Evolutionary conservation across 371 early-diverging fungal genomes (phyloP).

Genomic region (Lichtheimia ramosa): DNA sequence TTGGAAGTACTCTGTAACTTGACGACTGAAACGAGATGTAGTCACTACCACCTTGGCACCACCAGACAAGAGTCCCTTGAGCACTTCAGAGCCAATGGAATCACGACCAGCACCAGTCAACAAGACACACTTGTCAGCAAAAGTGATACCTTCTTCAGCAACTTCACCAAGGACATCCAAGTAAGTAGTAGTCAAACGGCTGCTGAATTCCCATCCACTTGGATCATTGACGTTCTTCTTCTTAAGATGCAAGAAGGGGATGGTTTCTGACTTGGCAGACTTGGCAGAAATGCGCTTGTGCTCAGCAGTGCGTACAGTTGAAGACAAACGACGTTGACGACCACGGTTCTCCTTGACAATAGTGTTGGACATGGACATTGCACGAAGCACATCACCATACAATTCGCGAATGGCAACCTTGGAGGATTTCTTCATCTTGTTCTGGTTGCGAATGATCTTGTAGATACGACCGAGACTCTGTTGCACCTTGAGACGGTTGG

Average conservation of each 20-base stretch:
- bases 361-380: slow-evolving; percentile 73
- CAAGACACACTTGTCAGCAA: slow-evolving; percentile 79
- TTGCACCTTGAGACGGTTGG: slow-evolving; percentile 76
- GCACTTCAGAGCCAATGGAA: slow-evolving; percentile 89
- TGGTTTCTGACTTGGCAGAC: slow-evolving; percentile 64
- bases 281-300: slow-evolving; percentile 45
- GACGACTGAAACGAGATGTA: slow-evolving; percentile 88
- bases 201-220: slow-evolving; percentile 75
- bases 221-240: slow-evolving; percentile 61
- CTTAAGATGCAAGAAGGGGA: slow-evolving; percentile 81
- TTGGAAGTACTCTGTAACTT: slow-evolving; percentile 87
- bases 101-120: slow-evolving; percentile 92
- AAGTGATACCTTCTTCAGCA: slow-evolving; percentile 78
- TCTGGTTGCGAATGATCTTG: slow-evolving; percentile 76
- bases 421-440: slow-evolving; percentile 73
- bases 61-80: slow-evolving; percentile 87
- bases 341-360: slow-evolving; percentile 60
- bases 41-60: slow-evolving; percentile 93
- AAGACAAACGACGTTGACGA: slow-evolving; percentile 51
- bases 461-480: slow-evolving; percentile 77
- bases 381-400: slow-evolving; percentile 73
- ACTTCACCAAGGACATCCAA: slow-evolving; percentile 75
- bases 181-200: slow-evolving; percentile 69
- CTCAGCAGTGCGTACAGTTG: slow-evolving; percentile 44
- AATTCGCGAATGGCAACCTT: slow-evolving; percentile 70